Evolutionary conservation across 805 yeast genomes (phyloP).

Genomic region (Ogataea kodamae): DNA sequence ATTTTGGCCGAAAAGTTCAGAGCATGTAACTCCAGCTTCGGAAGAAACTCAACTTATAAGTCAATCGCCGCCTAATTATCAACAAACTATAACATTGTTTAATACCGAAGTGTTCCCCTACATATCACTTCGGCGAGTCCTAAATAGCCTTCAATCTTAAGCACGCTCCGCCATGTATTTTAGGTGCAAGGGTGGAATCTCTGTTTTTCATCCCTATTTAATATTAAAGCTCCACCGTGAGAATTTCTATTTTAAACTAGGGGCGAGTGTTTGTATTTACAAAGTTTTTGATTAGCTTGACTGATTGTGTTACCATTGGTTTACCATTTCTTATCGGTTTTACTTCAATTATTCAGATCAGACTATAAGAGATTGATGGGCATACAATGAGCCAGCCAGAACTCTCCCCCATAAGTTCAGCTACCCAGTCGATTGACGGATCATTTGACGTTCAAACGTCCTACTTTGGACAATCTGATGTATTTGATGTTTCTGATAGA

Average conservation of each 20-base stretch:
- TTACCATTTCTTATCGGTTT: too few relatives aligned
- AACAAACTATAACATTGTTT: slow-evolving; percentile 14
- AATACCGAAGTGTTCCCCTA: slow-evolving; percentile 20
- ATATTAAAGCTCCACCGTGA: slow-evolving; percentile 1
- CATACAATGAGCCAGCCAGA: too few relatives aligned
- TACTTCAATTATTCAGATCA: too few relatives aligned
- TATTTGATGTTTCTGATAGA: slow-evolving; percentile 13
- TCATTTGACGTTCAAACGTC: slow-evolving; percentile 7
- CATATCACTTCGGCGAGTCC: slow-evolving; percentile 4
- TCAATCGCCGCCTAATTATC: slow-evolving; percentile 15
- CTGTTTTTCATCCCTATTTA: background rate
- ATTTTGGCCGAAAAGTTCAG: slow-evolving; percentile 10
- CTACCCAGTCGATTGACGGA: too few relatives aligned
- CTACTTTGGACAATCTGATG: slow-evolving; percentile 8
- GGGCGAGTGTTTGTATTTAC: background rate
- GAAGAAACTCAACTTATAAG: background rate
- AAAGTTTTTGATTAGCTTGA: background rate
- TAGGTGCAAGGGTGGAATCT: slow-evolving; percentile 6
- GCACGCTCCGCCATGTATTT: too few relatives aligned
- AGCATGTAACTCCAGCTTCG: background rate
- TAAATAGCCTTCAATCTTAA: slow-evolving; percentile 4
- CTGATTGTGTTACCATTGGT: too few relatives aligned
- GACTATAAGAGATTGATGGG: too few relatives aligned
- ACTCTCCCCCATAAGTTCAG: too few relatives aligned
- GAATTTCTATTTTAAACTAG: slow-evolving; percentile 1